A percentile compares a stretch with the other conserved stretches of the same genome.
phyloP scores from a whole-genome alignment of 768 basidiomycete genomes.

The Mycena belliarum region DNA sequence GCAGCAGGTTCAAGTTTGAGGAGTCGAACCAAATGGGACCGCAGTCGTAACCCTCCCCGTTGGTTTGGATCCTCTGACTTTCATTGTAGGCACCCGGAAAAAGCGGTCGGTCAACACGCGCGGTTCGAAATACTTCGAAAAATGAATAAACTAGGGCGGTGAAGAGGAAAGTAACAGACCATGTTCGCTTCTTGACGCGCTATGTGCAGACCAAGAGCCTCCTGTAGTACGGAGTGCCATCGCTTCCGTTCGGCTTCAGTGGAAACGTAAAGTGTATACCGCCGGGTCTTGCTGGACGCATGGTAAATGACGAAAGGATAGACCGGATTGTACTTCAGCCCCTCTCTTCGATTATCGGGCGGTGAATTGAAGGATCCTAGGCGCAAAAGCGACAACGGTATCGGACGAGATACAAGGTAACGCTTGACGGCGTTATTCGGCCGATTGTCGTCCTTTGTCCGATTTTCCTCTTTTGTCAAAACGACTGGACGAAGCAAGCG shows the following conservation, averaged over 20 bases:
- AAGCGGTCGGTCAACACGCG: slow-evolving; percentile 58
- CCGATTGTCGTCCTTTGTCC: slow-evolving; percentile 59
- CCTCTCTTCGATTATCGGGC: slow-evolving; percentile 66
- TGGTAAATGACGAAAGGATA: slow-evolving; percentile 83
- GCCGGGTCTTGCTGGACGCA: slow-evolving; percentile 55
- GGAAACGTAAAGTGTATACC: slow-evolving; percentile 72
- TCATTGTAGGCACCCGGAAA: slow-evolving; percentile 53
- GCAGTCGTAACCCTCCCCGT: slow-evolving; percentile 64
- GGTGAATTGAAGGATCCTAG: slow-evolving; percentile 63
- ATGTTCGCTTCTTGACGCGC: slow-evolving; percentile 71
- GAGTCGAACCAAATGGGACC: slow-evolving; percentile 56
- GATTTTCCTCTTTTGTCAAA: slow-evolving; percentile 61
- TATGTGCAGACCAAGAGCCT: slow-evolving; percentile 64
- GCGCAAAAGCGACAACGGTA: slow-evolving; percentile 77
- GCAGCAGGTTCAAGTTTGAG: neutral
- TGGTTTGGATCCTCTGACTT: slow-evolving; percentile 33
- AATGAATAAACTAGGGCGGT: neutral
- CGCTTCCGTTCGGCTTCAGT: slow-evolving; percentile 58
- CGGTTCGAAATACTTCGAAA: slow-evolving; percentile 66
- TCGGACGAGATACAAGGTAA: slow-evolving; percentile 70
- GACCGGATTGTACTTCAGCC: slow-evolving; percentile 54
- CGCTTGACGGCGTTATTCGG: slow-evolving; percentile 49
- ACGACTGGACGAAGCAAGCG: slow-evolving; percentile 47
- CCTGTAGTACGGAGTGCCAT: slow-evolving; percentile 62
- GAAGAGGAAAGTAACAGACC: slow-evolving; percentile 42